These are phyloP conservation scores for Chrysoporthe austroafricana DNA, from an alignment of 2,329 filamentous ascomycete genomes.

Conservation along the genomic window DNA sequence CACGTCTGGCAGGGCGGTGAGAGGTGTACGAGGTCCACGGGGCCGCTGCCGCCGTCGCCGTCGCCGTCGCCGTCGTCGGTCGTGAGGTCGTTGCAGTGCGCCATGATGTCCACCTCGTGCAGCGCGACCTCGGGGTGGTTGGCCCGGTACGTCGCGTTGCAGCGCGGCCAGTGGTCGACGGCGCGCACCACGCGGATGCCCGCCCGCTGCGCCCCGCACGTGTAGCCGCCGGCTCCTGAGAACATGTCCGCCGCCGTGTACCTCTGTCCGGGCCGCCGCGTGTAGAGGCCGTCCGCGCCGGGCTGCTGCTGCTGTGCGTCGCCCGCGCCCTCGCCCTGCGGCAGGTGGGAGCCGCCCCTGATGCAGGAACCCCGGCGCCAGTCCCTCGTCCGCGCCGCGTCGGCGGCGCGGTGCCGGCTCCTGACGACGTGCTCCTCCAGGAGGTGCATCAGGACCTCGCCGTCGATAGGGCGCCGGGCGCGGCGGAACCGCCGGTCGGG, in stretches of 20 bases:
- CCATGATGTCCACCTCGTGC: conserved; percentile 48
- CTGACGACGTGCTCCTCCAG: conserved; percentile 35
- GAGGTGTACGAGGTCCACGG: conserved; percentile 70
- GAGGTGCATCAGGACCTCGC: conserved; percentile 42
- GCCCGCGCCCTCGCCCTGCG: conserved; percentile 35
- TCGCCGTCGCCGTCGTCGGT: conserved; percentile 29
- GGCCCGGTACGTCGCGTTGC: conserved; percentile 58
- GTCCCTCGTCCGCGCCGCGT: conserved; percentile 37
- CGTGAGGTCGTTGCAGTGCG: conserved; percentile 28
- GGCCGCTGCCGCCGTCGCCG: conserved; percentile 36
- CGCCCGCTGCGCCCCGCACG: conserved; percentile 61
- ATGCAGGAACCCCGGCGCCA: conserved; percentile 46
- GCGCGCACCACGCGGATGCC: conserved; percentile 64
- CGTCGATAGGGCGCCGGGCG: conserved; percentile 32
- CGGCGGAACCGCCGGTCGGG: conserved; percentile 34
- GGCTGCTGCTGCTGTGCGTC: neutral
- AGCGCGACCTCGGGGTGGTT: conserved; percentile 62
- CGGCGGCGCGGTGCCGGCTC: conserved; percentile 29
- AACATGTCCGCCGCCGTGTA: conserved; percentile 76
- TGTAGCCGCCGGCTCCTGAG: conserved; percentile 73
- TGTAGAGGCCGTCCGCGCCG: neutral
- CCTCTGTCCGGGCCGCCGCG: conserved; percentile 41
- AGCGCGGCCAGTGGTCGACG: conserved; percentile 64
- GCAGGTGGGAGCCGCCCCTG: conserved; percentile 44
- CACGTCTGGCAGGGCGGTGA: conserved; percentile 80